Evolutionary conservation across 1,284 basidiomycete species (phyloP), one percentile per base, ranked within the genome.

Genomic region (Lentinula novae-zelandiae): DNA sequence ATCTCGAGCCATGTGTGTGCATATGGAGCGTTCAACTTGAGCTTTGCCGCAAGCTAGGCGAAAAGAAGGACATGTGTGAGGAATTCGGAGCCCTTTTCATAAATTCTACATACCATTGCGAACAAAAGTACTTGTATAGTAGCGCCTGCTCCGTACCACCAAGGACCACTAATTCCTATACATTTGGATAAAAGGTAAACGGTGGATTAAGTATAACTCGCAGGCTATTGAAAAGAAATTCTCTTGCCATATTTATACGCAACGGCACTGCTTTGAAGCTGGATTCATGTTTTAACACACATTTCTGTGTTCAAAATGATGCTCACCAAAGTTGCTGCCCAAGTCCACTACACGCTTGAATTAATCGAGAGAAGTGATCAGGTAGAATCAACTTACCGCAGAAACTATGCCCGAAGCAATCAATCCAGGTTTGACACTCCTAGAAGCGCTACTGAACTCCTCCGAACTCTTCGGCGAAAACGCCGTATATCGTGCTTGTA

Each of bases 321-420:
- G 60, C 82, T 60, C 63, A 87, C 86, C 62, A 90, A 72, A 0
- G 87, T 89, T 13, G 89, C 89, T 2, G 88, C 89, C 88, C 88
- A 94, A 17, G 93, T 94, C 89, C 89, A 91, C 2, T 62, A 33
- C 9, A 20, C 38, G 22, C 38, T 13, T 54, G 6, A 4, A 54
- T 40, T 9, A 22, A 39, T 13, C 7, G n/a, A 0, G 20, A 54
- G 12, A 9, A 39, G 17, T 20, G 10, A 9, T 17, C 15, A 22
- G 33, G 31, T n/a, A 53, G 5, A 36, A 31, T 33, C 17, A 8
- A 55, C 62, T n/a, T 39, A 65, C 64, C 9, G 90, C 87, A 20
- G 86, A 88, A 17, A 96, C 92, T 64, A 96, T 95, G 6, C 93
- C 94, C 9, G 92, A 85, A 0, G 94, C 95, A 62, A 96, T 95